Evolutionary conservation across 1,284 basidiomycete species (phyloP), one percentile per base, ranked within the genome.

Genomic region (Boletellus deceptivus): DNA sequence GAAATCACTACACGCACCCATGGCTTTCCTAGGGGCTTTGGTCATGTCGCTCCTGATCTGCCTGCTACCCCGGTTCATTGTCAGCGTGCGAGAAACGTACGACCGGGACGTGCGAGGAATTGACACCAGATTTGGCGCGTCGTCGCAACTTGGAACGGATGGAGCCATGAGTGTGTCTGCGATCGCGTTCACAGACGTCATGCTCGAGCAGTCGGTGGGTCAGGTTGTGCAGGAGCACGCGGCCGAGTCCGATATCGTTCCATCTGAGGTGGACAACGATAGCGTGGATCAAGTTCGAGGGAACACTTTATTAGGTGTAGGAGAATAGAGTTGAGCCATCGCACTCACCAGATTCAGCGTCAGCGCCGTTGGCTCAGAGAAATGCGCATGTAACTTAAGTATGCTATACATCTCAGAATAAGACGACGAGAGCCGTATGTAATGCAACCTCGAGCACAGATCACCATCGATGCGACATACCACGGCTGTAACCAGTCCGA

Each of bases 401-500:
- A 98, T 82, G 63, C 96, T 94, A 73, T 97, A 96, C 46, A 98
- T 82, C 71, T 97, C 94, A 49, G 80, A 75, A 70, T 96, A 97
- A 4, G 84, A 78, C 25, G 88, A 77, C 0, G 93, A 93, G 31
- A 97, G 72, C 0, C 94, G 94, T 55, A 98, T 93, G 68, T 85
- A 97, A 71, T 98, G 94, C 38, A 97, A 77, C 93, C 91, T 95
- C 44, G 16, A 49, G 57, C 29, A 10, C 24, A 45, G 31, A 53
- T 48, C 47, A n/a, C n/a, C n/a, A n/a, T n/a, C n/a, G 7, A 24
- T 2, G 25, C 51, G 37, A 73, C 83, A 39, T 60, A 90, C 90
- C 89, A 91, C 42, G 89, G 89, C 57, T 90, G 80, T 42, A 91
- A 79, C 90, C 89, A 91, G 58, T 86, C 87, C 1, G 83, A 84